Evolutionary conservation across 371 early-diverging fungal species (phyloP).

Genomic region (Homolaphlyctis polyrhiza): DNA sequence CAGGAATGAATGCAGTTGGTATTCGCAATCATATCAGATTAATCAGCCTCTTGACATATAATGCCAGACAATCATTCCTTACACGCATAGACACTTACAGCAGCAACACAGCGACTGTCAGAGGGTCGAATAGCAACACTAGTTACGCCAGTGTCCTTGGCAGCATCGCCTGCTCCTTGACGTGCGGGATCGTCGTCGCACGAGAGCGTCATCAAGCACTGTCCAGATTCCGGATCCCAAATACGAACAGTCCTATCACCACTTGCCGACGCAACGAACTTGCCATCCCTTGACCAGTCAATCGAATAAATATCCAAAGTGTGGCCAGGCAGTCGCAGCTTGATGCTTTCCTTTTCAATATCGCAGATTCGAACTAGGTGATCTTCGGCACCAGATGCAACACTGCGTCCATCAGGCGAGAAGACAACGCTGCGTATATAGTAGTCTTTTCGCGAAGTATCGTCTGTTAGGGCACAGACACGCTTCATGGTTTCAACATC

Average conservation of each 20-base stretch:
- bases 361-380: constrained; percentile 79
- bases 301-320: constrained; percentile 95
- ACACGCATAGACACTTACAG: constrained; percentile 16
- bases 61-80: neutral
- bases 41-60: neutral
- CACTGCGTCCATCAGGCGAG: constrained; percentile 83
- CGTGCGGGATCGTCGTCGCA: constrained; percentile 60
- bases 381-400: constrained; percentile 98
- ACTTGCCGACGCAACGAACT: constrained; percentile 86
- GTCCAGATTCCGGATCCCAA: constrained; percentile 79
- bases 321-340: constrained; percentile 63
- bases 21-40: neutral
- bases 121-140: constrained; percentile 75
- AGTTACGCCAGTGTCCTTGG: constrained; percentile 92
- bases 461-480: constrained; percentile 73
- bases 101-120: constrained; percentile 36
- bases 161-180: neutral
- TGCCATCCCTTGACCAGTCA: constrained; percentile 92
- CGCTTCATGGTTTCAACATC: constrained; percentile 70
- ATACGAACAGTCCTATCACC: constrained; percentile 85
- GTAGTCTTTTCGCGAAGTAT: constrained; percentile 65
- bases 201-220: constrained; percentile 63
- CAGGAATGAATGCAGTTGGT: neutral
- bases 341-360: constrained; percentile 17
- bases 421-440: constrained; percentile 97